Conservation (phyloP, 805 yeast genomes). For the Ogataea trehalophila region DNA sequence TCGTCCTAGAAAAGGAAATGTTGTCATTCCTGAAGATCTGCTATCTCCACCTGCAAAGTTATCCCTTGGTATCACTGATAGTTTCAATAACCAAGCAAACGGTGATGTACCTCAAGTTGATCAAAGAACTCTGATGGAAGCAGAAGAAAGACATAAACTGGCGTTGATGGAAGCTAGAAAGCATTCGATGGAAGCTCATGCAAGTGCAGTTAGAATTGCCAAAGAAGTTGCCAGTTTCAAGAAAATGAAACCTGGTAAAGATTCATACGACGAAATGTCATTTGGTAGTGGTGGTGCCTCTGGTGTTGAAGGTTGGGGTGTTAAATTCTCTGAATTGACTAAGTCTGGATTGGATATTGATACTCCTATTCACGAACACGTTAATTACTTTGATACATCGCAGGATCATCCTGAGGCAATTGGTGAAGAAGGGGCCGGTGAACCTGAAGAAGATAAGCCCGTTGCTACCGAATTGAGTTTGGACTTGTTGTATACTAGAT, state of each 20-base stretch:
- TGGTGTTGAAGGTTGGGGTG: constrained; percentile 10
- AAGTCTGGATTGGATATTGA: constrained; percentile 49
- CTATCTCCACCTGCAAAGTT: constrained; percentile 57
- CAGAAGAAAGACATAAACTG: constrained; percentile 52
- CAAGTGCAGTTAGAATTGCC: constrained; percentile 65
- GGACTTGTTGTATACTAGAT: constrained; percentile 46
- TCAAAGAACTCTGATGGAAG: constrained; percentile 47
- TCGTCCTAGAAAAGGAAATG: constrained; percentile 49
- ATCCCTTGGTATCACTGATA: constrained; percentile 61
- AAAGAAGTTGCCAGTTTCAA: constrained; percentile 53
- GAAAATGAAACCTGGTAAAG: constrained; percentile 18
- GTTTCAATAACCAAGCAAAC: constrained; percentile 30
- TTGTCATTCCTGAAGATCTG: constrained; percentile 61
- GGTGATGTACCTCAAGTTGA: constrained; percentile 30
- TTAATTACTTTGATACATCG: constrained; percentile 27
- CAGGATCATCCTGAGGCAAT: constrained; percentile 4
- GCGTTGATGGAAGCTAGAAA: constrained; percentile 58
- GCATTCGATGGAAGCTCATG: constrained; percentile 74
- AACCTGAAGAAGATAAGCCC: constrained; percentile 24
- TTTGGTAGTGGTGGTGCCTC: constrained; percentile 3
- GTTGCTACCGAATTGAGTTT: constrained; percentile 31
- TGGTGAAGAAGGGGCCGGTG: constrained; percentile 4
- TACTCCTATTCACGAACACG: constrained; percentile 55
- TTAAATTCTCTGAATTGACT: constrained; percentile 4
- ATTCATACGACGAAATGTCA: constrained; percentile 24